phyloP scores from a whole-genome alignment of 2,329 filamentous ascomycete species.

The Diatrype stigma region DNA sequence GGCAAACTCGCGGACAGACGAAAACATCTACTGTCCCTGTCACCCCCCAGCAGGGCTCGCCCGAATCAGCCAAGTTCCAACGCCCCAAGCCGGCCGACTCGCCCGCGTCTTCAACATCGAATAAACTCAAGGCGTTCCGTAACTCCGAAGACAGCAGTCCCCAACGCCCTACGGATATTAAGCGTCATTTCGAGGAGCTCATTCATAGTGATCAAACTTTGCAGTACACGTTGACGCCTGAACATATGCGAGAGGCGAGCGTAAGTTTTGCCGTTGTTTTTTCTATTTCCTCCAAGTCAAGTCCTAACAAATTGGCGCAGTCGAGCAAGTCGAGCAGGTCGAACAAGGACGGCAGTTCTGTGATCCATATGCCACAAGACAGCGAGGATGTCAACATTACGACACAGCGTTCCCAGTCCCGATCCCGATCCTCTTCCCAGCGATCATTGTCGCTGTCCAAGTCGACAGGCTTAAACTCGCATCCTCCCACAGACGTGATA shows the following conservation, averaged over 20 bases:
- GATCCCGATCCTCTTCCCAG: constrained; percentile 33
- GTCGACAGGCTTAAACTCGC: constrained; percentile 33
- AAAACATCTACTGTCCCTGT: constrained; percentile 7
- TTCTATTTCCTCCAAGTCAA: constrained; percentile 8
- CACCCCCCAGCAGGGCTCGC: constrained; percentile 13
- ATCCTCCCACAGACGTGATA: constrained; percentile 28
- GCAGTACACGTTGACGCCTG: constrained; percentile 76
- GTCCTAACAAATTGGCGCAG: constrained; percentile 26
- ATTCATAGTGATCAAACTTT: constrained; percentile 81
- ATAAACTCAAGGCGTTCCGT: constrained; percentile 49
- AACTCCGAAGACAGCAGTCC: constrained; percentile 54
- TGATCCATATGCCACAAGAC: constrained; percentile 38
- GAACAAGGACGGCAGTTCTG: constrained; percentile 36
- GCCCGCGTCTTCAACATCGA: constrained; percentile 44
- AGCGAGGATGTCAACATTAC: constrained; percentile 42
- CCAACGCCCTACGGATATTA: constrained; percentile 52
- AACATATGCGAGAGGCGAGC: constrained; percentile 73
- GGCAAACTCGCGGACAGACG: constrained; percentile 18
- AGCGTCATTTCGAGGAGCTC: constrained; percentile 70
- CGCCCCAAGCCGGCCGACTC: constrained; percentile 46
- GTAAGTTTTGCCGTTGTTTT: constrained; percentile 40
- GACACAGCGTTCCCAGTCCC: constrained; percentile 36
- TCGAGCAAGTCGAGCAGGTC: constrained; percentile 40
- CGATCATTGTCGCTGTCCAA: constrained; percentile 39
- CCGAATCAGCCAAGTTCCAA: constrained; percentile 25